Conservation (phyloP, 2,329 filamentous ascomycete species). For the Pyrenophora teres region DNA sequence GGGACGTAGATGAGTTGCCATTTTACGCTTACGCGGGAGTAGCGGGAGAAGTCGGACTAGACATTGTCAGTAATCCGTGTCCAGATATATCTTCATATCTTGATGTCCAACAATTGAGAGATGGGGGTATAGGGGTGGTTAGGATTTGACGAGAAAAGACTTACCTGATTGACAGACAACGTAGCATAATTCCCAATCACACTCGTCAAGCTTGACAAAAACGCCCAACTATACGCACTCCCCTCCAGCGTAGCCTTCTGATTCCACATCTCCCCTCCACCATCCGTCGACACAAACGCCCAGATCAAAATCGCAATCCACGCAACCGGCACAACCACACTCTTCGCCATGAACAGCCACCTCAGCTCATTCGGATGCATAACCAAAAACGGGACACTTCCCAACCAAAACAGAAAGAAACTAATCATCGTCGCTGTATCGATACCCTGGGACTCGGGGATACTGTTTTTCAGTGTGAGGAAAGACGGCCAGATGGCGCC, state of each 20-base stretch:
- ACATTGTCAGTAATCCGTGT: constrained; percentile 26
- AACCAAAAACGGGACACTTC: constrained; percentile 60
- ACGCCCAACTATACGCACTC: constrained; percentile 59
- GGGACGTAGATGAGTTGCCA: constrained; percentile 59
- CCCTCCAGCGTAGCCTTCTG: constrained; percentile 55
- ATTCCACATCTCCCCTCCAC: constrained; percentile 55
- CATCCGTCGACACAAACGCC: constrained; percentile 62
- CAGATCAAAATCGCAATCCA: constrained; percentile 68
- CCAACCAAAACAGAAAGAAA: constrained; percentile 63
- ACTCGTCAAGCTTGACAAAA: constrained; percentile 55
- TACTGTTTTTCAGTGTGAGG: constrained; percentile 56
- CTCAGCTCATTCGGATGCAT: constrained; percentile 61
- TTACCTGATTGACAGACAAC: constrained; percentile 56
- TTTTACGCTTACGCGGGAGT: constrained; percentile 54
- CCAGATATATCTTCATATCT: too few relatives aligned
- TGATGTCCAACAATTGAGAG: too few relatives aligned
- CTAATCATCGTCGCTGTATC: constrained; percentile 61
- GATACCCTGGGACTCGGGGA: constrained; percentile 59
- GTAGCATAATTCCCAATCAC: constrained; percentile 59
- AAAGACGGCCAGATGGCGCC: constrained; percentile 65
- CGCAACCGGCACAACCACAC: constrained; percentile 58
- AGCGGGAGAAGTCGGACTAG: constrained; percentile 62
- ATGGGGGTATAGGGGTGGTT: too few relatives aligned
- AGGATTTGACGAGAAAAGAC: background rate
- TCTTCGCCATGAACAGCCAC: constrained; percentile 57